These are phyloP conservation scores for Phaeodactylum tricornutum DNA, from an alignment of 108 stramenopile species.

Conservation along the genomic window DNA sequence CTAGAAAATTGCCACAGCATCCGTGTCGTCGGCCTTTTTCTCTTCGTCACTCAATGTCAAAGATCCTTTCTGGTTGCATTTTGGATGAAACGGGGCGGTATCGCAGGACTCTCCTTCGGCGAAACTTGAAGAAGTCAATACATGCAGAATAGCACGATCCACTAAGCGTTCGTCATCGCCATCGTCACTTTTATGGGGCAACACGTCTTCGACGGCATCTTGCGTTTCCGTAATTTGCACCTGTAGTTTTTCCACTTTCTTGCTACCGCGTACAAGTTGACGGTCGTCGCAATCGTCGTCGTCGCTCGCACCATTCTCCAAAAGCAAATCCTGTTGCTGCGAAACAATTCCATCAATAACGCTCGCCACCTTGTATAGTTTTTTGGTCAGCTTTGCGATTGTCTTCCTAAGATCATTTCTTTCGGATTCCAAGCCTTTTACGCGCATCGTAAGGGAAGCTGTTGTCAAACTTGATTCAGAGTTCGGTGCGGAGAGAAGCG, in stretches of 20 bases:
- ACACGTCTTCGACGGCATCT: neutral
- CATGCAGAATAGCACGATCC: neutral
- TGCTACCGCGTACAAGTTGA: too few relatives aligned
- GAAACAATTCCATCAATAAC: constrained; percentile 48
- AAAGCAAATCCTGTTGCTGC: constrained; percentile 59
- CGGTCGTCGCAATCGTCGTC: too few relatives aligned
- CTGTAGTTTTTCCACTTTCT: neutral
- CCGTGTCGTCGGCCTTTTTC: too few relatives aligned
- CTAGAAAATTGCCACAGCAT: too few relatives aligned
- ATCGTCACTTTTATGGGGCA: neutral
- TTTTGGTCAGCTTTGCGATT: constrained; percentile 33
- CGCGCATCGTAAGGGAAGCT: constrained; percentile 16
- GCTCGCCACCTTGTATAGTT: constrained; percentile 37
- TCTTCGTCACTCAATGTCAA: too few relatives aligned
- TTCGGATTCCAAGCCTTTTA: constrained; percentile 43
- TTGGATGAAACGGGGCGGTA: neutral
- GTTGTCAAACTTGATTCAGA: constrained; percentile 13
- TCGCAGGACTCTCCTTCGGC: neutral
- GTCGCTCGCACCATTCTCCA: too few relatives aligned
- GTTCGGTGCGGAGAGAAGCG: constrained; percentile 38
- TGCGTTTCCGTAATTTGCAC: neutral
- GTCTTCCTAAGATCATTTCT: constrained; percentile 30
- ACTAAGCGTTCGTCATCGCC: neutral
- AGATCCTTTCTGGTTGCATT: neutral
- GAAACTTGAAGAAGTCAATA: neutral